phyloP scores from a whole-genome alignment of 768 basidiomycete species.

The Suillus subaureus region DNA sequence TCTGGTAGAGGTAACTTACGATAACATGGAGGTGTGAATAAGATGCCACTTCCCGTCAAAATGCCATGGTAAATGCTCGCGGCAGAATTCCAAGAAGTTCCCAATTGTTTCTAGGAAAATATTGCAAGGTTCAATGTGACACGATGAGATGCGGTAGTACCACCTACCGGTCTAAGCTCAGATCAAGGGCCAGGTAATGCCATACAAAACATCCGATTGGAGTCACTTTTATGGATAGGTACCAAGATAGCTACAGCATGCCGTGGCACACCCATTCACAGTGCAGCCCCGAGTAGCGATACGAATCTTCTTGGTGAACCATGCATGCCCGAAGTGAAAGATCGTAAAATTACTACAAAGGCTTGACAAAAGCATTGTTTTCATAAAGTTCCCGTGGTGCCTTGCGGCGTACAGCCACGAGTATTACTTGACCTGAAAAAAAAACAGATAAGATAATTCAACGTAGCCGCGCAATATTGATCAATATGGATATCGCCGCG shows the following conservation, averaged over 20 bases:
- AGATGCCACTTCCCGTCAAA: not conserved
- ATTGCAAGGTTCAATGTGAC: slow-evolving; percentile 1
- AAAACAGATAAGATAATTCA: not conserved
- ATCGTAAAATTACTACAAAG: not conserved
- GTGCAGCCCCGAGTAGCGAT: slow-evolving; percentile 6
- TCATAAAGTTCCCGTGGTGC: not conserved
- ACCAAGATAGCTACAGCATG: slow-evolving; percentile 2
- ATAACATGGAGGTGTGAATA: slow-evolving; percentile 1
- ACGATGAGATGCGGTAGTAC: not conserved
- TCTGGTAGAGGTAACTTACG: not conserved
- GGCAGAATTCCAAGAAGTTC: not conserved
- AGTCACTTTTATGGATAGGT: slow-evolving; percentile 1
- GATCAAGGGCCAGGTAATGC: not conserved
- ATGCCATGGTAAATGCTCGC: not conserved
- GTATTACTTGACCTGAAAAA: not conserved
- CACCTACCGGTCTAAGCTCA: not conserved
- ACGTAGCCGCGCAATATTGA: slow-evolving; percentile 1
- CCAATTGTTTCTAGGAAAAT: not conserved
- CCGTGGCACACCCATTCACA: not conserved
- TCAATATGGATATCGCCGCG: not conserved
- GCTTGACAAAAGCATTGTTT: not conserved
- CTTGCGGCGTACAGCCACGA: not conserved
- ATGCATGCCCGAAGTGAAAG: not conserved
- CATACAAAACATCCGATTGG: slow-evolving; percentile 4
- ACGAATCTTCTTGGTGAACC: not conserved